Evolutionary conservation across 2,329 filamentous ascomycete species (phyloP), one percentile per base, ranked within the genome.

Genomic region (Penicillium sp.): DNA sequence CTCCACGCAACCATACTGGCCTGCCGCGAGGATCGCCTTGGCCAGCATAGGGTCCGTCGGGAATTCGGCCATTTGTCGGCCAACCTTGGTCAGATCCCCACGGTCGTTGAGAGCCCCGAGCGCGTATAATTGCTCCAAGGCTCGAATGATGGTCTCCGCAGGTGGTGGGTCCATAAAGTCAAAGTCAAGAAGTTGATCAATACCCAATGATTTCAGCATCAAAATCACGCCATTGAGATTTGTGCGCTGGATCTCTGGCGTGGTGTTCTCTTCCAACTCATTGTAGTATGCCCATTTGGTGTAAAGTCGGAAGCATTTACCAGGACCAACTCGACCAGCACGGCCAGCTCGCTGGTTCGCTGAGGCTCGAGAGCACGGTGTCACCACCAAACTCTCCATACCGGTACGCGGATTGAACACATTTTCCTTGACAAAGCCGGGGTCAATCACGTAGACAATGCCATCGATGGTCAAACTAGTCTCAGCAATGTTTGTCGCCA

Each of bases 401-500:
- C 93, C 93, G 0, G 91, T 96, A 1, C 89, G 86, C 0, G 93
- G 89, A 61, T 96, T 96, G 78, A 93, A 98, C 1, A 93, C 85
- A 65, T 96, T 96, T 71, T 98, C 91, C 74, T 99, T 99, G 61
- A 95, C 91, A 63, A 96, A 96, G 0, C 95, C 95, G 0, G 90
- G 90, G 66, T 99, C 95, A 58, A 98, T 96, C 35, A 98, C 95
- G 71, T 96, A 97, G 9, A 93, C 90, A 58, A 98, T 96, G 16
- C 93, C 93, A 71, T 98, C 93, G 56, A 99, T 96, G 0, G 95
- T 99, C 69, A 99, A 78, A 79, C 87, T 92, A 0, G 95, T 99
- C 74, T 99, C 95, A 2, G 95, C 95, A 73, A 99, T 98, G 71
- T 99, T 99, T 2, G 95, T 98, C 0, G 93, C 92, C 37, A 98